Base-by-base conservation (phyloP, 2,329 filamentous ascomycete genomes). In the Phaeosphaeriaceae sp. region DNA sequence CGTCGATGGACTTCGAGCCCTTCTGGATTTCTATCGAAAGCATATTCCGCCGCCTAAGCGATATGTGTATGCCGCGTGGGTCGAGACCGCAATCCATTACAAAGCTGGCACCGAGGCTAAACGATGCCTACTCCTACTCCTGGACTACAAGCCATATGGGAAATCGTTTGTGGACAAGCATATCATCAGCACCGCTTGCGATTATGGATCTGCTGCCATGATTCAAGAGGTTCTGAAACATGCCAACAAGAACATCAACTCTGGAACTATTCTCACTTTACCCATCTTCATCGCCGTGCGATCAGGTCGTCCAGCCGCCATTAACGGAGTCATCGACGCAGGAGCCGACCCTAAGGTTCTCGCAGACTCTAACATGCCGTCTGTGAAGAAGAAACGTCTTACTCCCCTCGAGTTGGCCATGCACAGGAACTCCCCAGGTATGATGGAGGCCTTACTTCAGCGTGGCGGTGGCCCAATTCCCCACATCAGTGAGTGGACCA, bases 261-360 rank as follows among this genome's bases (percentile, higher is more conserved):
- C 30, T 2, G 51, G 51, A 17, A 35, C 42, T 10, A 54, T 54
- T 19, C 26, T 47, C 24, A 35, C 51, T 30, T 26, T 54, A 13
- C 51, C 51, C 11, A 47, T 54, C 42, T 54, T 54, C n/a, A 47
- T 54, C 9, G 51, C 51, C 13, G 42, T 54, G 17, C 51, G 51
- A 4, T 35, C n/a, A 2, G 23, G 24, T 28, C 46, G 24, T n/a
- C 11, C 4, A 17, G 8, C 7, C 9, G 46, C 46, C 11, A 17
- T 49, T 2, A 17, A 49, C 8, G 24, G 21, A 4, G 17, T 49
- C 23, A 19, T 49, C 3, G 46, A 30, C 10, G 46, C 46, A 9
- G 46, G 46, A 4, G 46, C 46, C 22, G 46, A 49, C n/a, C 17
- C 24, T 6, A 28, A 28, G 9, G 24, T 49, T 19, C 6, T 30